Evolutionary conservation across 2,329 filamentous ascomycete genomes (phyloP).

Genomic region (Talaromyces pinophilus): DNA sequence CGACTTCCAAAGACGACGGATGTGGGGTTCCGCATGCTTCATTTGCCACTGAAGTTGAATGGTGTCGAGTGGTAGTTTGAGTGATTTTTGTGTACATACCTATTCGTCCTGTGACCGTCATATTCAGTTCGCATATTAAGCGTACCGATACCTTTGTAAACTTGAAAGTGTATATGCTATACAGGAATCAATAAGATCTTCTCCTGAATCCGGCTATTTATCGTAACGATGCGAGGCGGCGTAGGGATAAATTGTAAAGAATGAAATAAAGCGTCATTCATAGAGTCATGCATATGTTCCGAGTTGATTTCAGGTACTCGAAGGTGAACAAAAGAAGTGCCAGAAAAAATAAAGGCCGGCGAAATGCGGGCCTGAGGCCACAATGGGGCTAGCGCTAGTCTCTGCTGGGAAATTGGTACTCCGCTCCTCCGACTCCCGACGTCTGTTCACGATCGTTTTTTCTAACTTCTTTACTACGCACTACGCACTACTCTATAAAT

Average conservation of each 20-base stretch:
- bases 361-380: background rate
- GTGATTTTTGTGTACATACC: background rate
- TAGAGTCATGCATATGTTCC: background rate
- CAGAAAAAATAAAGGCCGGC: background rate
- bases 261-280: background rate
- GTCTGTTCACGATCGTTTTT: background rate
- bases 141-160: no score
- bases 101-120: background rate
- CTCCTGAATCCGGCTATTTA: background rate
- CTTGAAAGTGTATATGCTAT: background rate
- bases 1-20: constrained; percentile 40
- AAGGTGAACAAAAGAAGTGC: background rate
- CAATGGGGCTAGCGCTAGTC: background rate
- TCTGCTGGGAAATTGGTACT: background rate
- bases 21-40: constrained; percentile 33
- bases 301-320: background rate
- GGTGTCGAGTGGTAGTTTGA: constrained; percentile 25
- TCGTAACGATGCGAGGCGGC: background rate
- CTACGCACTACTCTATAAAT: background rate
- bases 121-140: background rate
- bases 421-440: background rate
- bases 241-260: background rate
- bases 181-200: background rate
- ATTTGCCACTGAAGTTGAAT: constrained; percentile 34
- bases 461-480: background rate